Percentiles rank a stretch among this genome's conserved stretches.
Evolutionary conservation across 2,329 filamentous ascomycete species (phyloP).

Genomic region (Fusarium buharicum): DNA sequence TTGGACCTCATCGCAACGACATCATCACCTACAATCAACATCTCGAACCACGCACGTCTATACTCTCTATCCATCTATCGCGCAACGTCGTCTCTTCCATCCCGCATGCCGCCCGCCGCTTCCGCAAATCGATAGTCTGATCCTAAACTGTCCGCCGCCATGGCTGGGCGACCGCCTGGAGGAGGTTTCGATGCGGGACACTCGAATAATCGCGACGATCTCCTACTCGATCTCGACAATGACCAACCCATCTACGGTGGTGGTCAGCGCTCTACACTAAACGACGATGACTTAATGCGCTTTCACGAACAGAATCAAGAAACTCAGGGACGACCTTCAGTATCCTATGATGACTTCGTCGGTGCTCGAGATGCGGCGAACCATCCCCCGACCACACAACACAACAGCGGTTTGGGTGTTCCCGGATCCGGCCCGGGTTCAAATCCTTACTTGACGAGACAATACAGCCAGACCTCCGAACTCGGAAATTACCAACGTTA

Average conservation of each 20-base stretch:
- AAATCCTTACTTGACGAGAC: conserved; percentile 61
- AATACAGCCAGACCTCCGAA: conserved; percentile 80
- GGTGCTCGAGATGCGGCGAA: conserved; percentile 69
- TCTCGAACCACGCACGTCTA: conserved; percentile 7
- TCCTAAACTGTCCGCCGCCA: conserved; percentile 59
- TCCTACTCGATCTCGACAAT: conserved; percentile 80
- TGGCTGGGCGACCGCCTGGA: conserved; percentile 67
- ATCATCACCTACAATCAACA: conserved; percentile 3
- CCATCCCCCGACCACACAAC: conserved; percentile 57
- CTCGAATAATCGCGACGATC: conserved; percentile 63
- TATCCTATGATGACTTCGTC: conserved; percentile 95
- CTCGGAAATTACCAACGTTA: conserved; percentile 92
- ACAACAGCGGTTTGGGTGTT: conserved; percentile 47
- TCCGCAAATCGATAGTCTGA: conserved; percentile 46
- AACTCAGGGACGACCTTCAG: conserved; percentile 77
- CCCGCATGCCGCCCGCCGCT: conserved; percentile 50
- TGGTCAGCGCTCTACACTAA: conserved; percentile 80
- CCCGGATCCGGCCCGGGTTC: conserved; percentile 30
- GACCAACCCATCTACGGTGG: conserved; percentile 76
- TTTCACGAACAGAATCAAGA: conserved; percentile 78
- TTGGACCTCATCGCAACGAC: conserved; percentile 26
- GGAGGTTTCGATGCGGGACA: conserved; percentile 61
- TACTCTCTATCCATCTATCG: conserved; percentile 6
- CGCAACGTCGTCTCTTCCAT: conserved; percentile 29
- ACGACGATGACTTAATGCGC: conserved; percentile 82